These are phyloP conservation scores for Phytophthora podocarpi DNA, from an alignment of 352 stramenopile genomes.

Conservation along the genomic window DNA sequence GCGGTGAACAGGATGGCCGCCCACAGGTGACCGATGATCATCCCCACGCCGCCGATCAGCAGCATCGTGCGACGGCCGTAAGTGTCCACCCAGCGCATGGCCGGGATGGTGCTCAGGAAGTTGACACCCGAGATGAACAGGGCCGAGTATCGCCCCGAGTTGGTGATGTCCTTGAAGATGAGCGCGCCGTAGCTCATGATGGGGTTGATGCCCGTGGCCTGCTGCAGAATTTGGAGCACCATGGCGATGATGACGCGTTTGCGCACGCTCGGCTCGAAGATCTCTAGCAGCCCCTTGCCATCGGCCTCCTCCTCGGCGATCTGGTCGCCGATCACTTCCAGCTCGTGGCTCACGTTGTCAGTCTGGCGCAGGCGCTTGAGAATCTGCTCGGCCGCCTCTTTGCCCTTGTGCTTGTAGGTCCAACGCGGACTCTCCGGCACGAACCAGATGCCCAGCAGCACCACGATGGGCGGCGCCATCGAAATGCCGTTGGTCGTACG, in stretches of 20 bases:
- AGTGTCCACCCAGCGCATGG: slow-evolving; percentile 45
- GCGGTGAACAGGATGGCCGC: slow-evolving; percentile 40
- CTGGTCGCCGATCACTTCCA: slow-evolving; percentile 26
- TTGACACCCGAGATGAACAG: slow-evolving; percentile 34
- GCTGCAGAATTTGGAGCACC: slow-evolving; percentile 16
- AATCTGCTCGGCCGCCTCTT: slow-evolving; percentile 41
- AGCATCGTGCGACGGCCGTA: slow-evolving; percentile 44
- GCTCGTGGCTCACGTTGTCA: slow-evolving; percentile 23
- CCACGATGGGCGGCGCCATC: slow-evolving; percentile 37
- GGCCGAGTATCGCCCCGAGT: slow-evolving; percentile 6
- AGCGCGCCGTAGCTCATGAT: slow-evolving; percentile 20
- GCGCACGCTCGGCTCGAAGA: slow-evolving; percentile 27
- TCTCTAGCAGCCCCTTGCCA: slow-evolving; percentile 20
- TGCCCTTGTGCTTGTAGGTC: slow-evolving; percentile 50
- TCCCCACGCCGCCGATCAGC: slow-evolving; percentile 45
- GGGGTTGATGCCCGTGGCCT: slow-evolving; percentile 35
- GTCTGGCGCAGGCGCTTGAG: slow-evolving; percentile 37
- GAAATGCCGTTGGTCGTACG: slow-evolving; percentile 44
- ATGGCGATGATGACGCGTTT: slow-evolving; percentile 22
- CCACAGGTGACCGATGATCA: slow-evolving; percentile 48
- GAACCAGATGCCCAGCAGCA: slow-evolving; percentile 45
- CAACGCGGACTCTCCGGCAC: slow-evolving; percentile 60
- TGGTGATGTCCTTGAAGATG: slow-evolving; percentile 18
- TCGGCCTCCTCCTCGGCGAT: slow-evolving; percentile 32
- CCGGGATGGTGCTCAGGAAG: slow-evolving; percentile 40